Conservation (phyloP, 1,284 basidiomycete genomes). For the Caloboletus inedulis region DNA sequence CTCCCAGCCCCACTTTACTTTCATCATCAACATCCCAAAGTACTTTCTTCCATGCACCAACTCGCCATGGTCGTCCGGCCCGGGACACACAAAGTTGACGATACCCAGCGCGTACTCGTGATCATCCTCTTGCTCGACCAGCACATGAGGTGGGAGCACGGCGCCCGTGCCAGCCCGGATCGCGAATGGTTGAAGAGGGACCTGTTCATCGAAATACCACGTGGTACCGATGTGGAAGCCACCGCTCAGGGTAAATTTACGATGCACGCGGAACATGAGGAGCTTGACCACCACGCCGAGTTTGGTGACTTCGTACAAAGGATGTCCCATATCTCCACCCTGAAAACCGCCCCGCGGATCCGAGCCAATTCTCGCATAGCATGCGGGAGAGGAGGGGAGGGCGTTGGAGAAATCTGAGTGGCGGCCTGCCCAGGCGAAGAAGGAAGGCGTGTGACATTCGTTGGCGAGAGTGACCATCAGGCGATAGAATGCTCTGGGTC, state of each 20-base stretch:
- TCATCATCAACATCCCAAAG: conserved; percentile 12
- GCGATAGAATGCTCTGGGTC: conserved; percentile 16
- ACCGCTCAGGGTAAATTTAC: conserved; percentile 1
- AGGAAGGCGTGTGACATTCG: conserved; percentile 11
- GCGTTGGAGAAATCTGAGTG: conserved; percentile 9
- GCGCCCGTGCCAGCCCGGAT: conserved; percentile 9
- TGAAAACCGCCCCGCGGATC: neutral
- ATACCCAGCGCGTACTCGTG: conserved; percentile 10
- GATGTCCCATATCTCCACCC: neutral
- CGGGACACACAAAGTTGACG: conserved; percentile 7
- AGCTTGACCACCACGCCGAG: conserved; percentile 12
- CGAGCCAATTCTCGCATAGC: conserved; percentile 3
- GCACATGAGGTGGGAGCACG: neutral
- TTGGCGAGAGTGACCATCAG: conserved; percentile 18
- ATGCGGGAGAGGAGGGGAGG: conserved; percentile 16
- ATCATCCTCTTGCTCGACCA: conserved; percentile 1
- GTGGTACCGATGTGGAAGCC: conserved; percentile 15
- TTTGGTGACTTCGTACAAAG: conserved; percentile 13
- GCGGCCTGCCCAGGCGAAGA: conserved; percentile 19
- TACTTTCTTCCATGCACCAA: conserved; percentile 7
- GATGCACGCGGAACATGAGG: conserved; percentile 9
- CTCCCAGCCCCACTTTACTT: conserved; percentile 14
- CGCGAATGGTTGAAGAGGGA: conserved; percentile 9
- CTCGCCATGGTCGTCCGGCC: neutral
- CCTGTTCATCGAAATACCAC: conserved; percentile 6